Base-by-base conservation (phyloP, 2,329 filamentous ascomycete genomes). In the Paracamarosporium sp. region DNA sequence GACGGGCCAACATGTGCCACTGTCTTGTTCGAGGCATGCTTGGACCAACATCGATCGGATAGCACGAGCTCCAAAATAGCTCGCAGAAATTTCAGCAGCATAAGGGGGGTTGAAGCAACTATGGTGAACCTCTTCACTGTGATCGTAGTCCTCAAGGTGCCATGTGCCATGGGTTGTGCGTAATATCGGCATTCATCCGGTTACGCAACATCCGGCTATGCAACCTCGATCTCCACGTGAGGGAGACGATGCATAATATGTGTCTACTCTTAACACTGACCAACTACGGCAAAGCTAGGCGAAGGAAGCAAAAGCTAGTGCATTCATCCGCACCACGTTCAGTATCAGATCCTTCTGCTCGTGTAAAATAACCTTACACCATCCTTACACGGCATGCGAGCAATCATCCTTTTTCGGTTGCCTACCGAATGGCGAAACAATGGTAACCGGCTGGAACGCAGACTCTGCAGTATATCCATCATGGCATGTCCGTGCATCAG, bases 131-230 rank as follows among this genome's bases (percentile, higher is more conserved):
- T 28, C 8, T 31, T 8, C 27, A 9, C n/a, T 31, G n/a, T 12
- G 5, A 24, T 9, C 1, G 20, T n/a, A 30, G 33, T 24, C 24
- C 33, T 13, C 22, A 20, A 27, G 9, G 12, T 50, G 43, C 24
- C 20, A n/a, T n/a, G n/a, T n/a, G n/a, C 35, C 24, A 35, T 27
- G 24, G 48, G 31, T 41, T 17, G 43, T 51, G 48, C 48, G 25
- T 12, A 51, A 41, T 51, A 43, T 51, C 25, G 20, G 35, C 36
- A 41, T 51, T 51, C 27, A 51, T 17, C 48, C 48, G 48, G 48
- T 51, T 51, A 41, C 48, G 17, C 48, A 51, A 50, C 27, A 43
- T 3, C 25, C 48, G 36, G 47, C 47, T 38, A 38, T 50, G 47
- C 30, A 38, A 28, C 12, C 17, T 28, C 31, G 33, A 50, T 50